Base-by-base conservation (phyloP, 2,329 filamentous ascomycete genomes). In the Fusarium incarnatum region DNA sequence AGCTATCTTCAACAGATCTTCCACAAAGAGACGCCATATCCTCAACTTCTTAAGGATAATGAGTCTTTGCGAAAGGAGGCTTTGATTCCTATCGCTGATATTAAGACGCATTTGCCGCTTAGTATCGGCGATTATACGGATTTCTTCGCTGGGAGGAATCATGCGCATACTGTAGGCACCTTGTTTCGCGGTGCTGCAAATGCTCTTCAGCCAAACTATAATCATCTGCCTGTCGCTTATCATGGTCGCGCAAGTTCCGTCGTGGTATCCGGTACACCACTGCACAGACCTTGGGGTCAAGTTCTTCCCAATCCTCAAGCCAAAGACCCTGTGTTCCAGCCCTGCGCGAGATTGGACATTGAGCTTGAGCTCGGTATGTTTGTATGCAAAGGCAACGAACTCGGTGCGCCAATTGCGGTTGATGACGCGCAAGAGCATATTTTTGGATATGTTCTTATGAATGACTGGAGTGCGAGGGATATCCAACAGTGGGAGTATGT, bases 121-220 rank as follows among this genome's bases (percentile, higher is more conserved):
- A 84, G 86, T 50, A 93, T 95, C 73, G 91, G 92, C 46, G 93
- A 95, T 77, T 95, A 95, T 77, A 93, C 92, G 6, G 92, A 96
- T 77, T 96, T 95, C 83, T 95, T 93, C 75, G 92, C 91, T 30
- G 92, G 92, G 30, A 81, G 90, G 66, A 90, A 94, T 76, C 92
- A 96, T 79, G 92, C 93, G 18, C 91, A 89, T 81, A 81, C 80
- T 68, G 85, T 92, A 18, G 92, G 91, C 4, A 85, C 88, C 0
- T 83, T 94, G 10, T 94, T 94, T 80, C 87, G 92, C 49, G 92
- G 91, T 0, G 86, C 90, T 0, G 85, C 87, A 23, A 92, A 94
- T 70, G 92, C 92, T 1, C 83, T 95, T 12, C 91, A 94, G 77
- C 90, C 91, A 27, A 95, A 95, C 77, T 96, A 95, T 78, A 92